phyloP scores from a whole-genome alignment of 352 stramenopile species.

The Phytophthora tentaculata region DNA sequence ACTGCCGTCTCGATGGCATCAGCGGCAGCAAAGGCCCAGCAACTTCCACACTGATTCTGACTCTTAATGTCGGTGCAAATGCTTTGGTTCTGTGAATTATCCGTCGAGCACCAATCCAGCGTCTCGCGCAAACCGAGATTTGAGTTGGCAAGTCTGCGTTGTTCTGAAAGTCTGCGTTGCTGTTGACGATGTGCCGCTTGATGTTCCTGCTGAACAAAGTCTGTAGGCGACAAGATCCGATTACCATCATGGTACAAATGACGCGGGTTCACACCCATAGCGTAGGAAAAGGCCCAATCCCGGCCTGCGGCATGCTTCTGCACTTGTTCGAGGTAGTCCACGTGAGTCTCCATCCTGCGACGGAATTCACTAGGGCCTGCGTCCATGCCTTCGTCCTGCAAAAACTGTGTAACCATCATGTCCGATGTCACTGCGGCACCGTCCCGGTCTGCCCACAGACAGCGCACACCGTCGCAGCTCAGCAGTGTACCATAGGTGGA shows the following conservation, averaged over 20 bases:
- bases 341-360: conserved; percentile 60
- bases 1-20: conserved; percentile 84
- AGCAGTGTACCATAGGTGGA: conserved; percentile 68
- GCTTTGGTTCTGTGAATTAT: conserved; percentile 69
- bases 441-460: conserved; percentile 60
- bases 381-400: conserved; percentile 50
- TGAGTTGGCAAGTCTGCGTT: conserved; percentile 22
- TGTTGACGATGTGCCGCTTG: conserved; percentile 47
- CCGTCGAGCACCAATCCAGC: conserved; percentile 77
- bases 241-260: conserved; percentile 67
- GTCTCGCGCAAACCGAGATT: conserved; percentile 40
- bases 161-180: conserved; percentile 19
- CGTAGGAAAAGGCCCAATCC: conserved; percentile 63
- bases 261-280: conserved; percentile 67
- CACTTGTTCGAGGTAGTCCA: conserved; percentile 76
- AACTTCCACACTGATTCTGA: conserved; percentile 83
- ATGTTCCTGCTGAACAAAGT: conserved; percentile 71
- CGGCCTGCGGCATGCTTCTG: conserved; percentile 46
- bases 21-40: conserved; percentile 82
- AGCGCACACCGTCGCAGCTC: conserved; percentile 46
- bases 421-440: conserved; percentile 42
- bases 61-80: conserved; percentile 82
- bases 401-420: conserved; percentile 68
- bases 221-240: conserved; percentile 38
- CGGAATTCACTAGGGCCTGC: conserved; percentile 41